phyloP scores from a whole-genome alignment of 2,329 filamentous ascomycete species.

The Claviceps quebecensis region DNA sequence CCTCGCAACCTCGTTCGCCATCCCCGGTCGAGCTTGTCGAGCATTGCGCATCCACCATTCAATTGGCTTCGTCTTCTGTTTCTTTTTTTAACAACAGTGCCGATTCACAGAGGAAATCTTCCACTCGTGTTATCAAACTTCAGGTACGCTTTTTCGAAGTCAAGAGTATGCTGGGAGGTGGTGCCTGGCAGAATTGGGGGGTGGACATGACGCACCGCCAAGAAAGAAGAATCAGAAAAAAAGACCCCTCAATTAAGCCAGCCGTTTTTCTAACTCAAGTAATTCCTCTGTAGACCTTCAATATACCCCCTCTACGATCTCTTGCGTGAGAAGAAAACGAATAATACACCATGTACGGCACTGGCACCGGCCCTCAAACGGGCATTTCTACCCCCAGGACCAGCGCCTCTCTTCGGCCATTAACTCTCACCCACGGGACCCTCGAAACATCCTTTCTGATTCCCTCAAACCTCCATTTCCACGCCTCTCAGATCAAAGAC shows the following conservation, averaged over 20 bases:
- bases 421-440: slow-evolving; percentile 81
- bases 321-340: neutral
- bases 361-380: slow-evolving; percentile 73
- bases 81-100: neutral
- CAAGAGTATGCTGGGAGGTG: neutral
- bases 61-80: neutral
- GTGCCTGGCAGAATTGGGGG: neutral
- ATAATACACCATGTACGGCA: slow-evolving; percentile 62
- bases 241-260: neutral
- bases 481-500: slow-evolving; percentile 87
- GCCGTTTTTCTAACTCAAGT: neutral
- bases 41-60: slow-evolving; percentile 3
- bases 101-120: slow-evolving; percentile 8
- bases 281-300: slow-evolving; percentile 14
- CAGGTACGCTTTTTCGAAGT: slow-evolving; percentile 15
- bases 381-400: slow-evolving; percentile 94
- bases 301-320: slow-evolving; percentile 26
- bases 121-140: slow-evolving; percentile 16
- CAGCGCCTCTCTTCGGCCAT: slow-evolving; percentile 78
- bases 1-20: slow-evolving; percentile 5
- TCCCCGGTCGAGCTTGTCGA: slow-evolving; percentile 6
- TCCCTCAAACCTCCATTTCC: slow-evolving; percentile 89
- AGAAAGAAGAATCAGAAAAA: neutral
- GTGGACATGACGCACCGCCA: neutral
- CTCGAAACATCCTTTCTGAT: slow-evolving; percentile 95